phyloP scores from a whole-genome alignment of 495 filamentous ascomycete genomes.

The Cryomyces minteri region DNA sequence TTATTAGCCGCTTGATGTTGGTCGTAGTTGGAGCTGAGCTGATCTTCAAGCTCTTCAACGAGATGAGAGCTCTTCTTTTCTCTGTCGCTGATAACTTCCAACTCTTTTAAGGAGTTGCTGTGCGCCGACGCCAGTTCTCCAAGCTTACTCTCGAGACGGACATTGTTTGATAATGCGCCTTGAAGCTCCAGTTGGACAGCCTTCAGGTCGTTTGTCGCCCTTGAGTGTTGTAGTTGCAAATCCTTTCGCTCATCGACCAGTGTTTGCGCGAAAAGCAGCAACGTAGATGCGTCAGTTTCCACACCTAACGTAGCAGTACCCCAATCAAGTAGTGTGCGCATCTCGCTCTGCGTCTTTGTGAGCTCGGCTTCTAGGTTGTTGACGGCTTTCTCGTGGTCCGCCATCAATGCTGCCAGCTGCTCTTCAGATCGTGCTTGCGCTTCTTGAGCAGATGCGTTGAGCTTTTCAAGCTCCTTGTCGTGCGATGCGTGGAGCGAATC shows the following conservation, averaged over 20 bases:
- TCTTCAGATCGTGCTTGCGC: too few relatives aligned
- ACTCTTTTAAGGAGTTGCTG: constrained; percentile 22
- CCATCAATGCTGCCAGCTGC: constrained; percentile 12
- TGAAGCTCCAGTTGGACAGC: constrained; percentile 47
- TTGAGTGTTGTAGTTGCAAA: constrained; percentile 16
- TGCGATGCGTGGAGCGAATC: constrained; percentile 35
- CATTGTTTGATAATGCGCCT: constrained; percentile 20
- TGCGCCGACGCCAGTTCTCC: constrained; percentile 20
- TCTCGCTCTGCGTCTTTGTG: constrained; percentile 46
- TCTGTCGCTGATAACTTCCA: constrained; percentile 38
- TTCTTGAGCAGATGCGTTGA: constrained; percentile 14
- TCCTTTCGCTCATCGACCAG: constrained; percentile 17
- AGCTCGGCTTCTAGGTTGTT: constrained; percentile 49
- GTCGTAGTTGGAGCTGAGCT: constrained; percentile 86
- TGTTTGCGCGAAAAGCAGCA: constrained; percentile 29
- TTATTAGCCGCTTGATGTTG: constrained; percentile 68
- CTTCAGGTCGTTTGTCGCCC: constrained; percentile 17
- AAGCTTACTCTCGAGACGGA: constrained; percentile 36
- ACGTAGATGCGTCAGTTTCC: constrained; percentile 25
- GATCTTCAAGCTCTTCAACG: constrained; percentile 91
- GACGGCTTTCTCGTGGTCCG: constrained; percentile 40
- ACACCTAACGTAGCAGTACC: constrained; percentile 31
- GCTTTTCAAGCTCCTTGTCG: constrained; percentile 28
- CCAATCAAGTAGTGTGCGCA: constrained; percentile 37
- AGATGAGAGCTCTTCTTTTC: constrained; percentile 75